Percentiles rank a stretch among this genome's conserved stretches.
phyloP scores from a whole-genome alignment of 768 basidiomycete species.

The Sarcodon aspratus region DNA sequence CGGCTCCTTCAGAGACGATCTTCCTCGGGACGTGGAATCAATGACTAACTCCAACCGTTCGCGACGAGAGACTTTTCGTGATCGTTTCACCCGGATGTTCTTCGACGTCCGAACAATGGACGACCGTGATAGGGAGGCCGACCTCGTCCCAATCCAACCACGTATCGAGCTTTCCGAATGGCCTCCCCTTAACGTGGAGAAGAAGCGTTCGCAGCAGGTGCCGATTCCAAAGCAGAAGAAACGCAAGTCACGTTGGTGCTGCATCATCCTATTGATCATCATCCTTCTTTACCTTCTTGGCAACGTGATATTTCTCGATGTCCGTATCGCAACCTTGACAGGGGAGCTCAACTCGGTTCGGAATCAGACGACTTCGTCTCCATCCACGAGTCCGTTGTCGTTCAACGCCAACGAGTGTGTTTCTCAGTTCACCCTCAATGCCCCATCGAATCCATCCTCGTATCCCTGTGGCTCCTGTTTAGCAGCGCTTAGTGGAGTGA shows the following conservation, averaged over 20 bases:
- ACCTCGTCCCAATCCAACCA: slow-evolving; percentile 15
- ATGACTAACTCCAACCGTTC: slow-evolving; percentile 8
- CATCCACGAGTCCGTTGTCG: slow-evolving; percentile 18
- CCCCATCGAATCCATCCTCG: slow-evolving; percentile 26
- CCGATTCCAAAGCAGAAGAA: slow-evolving; percentile 13
- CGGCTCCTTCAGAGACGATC: slow-evolving; percentile 11
- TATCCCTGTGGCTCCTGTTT: slow-evolving; percentile 39
- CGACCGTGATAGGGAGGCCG: slow-evolving; percentile 12
- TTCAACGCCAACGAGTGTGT: slow-evolving; percentile 31
- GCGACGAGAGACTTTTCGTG: slow-evolving; percentile 11
- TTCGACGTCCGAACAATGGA: slow-evolving; percentile 22
- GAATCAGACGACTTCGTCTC: slow-evolving; percentile 10
- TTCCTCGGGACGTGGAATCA: slow-evolving; percentile 18
- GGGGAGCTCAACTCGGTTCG: slow-evolving; percentile 3
- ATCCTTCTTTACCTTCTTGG: slow-evolving; percentile 31
- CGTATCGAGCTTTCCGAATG: slow-evolving; percentile 16
- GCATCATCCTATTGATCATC: slow-evolving; percentile 18
- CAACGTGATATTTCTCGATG: slow-evolving; percentile 26
- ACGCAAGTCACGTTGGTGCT: slow-evolving; percentile 9
- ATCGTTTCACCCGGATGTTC: slow-evolving; percentile 24
- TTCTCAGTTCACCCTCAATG: slow-evolving; percentile 32
- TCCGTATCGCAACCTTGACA: slow-evolving; percentile 18
- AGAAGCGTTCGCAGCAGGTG: slow-evolving; percentile 12
- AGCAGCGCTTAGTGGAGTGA: slow-evolving; percentile 25
- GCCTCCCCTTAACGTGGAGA: slow-evolving; percentile 29